Conservation (phyloP, 768 basidiomycete species). For the Epithele typhae region DNA sequence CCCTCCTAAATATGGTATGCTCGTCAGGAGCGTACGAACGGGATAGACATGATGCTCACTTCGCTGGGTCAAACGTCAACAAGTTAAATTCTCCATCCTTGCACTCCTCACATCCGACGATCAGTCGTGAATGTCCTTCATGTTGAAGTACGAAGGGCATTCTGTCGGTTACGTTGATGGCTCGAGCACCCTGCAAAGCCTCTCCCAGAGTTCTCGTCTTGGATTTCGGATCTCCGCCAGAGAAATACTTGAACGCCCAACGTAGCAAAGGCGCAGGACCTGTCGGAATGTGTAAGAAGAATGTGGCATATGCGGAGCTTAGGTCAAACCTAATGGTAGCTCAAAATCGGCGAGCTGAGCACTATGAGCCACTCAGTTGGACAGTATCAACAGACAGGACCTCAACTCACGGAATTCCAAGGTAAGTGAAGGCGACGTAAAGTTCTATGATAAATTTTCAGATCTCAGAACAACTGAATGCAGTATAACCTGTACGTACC, state of each 20-base stretch:
- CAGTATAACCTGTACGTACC: conserved; percentile 36
- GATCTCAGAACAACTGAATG: too few relatives aligned
- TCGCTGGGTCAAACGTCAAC: conserved; percentile 74
- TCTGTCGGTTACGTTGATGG: conserved; percentile 53
- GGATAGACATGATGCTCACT: conserved; percentile 40
- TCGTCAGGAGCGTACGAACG: too few relatives aligned
- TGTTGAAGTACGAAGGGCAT: conserved; percentile 86
- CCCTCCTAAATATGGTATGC: conserved; percentile 17
- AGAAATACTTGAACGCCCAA: conserved; percentile 80
- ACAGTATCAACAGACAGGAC: neutral
- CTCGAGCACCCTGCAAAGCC: conserved; percentile 43
- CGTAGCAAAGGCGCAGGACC: conserved; percentile 38
- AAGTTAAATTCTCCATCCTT: conserved; percentile 56
- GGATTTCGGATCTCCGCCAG: conserved; percentile 14
- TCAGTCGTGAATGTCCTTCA: conserved; percentile 79
- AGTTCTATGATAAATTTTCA: conserved; percentile 53
- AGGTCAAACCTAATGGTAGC: conserved; percentile 45
- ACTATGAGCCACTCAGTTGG: conserved; percentile 29
- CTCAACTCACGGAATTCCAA: conserved; percentile 73
- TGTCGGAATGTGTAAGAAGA: too few relatives aligned
- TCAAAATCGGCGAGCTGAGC: conserved; percentile 65
- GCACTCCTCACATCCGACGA: conserved; percentile 77
- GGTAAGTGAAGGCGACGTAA: conserved; percentile 71
- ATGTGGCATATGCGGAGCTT: too few relatives aligned
- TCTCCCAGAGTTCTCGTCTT: conserved; percentile 41